These are phyloP conservation scores for Podaxis rugospora DNA, from an alignment of 768 basidiomycete species.

Conservation along the genomic window DNA sequence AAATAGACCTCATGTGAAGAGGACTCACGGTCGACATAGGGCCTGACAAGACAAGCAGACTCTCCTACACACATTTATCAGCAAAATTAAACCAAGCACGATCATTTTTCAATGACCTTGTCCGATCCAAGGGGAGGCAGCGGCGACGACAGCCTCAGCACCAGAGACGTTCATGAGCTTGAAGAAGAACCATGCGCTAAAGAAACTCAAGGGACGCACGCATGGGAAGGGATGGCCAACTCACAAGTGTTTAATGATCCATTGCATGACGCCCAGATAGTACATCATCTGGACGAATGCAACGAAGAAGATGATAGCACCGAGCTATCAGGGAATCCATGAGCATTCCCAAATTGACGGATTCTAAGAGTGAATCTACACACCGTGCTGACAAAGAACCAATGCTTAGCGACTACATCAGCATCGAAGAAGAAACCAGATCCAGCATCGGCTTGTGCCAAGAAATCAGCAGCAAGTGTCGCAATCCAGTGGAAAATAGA, in stretches of 20 bases:
- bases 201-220: background rate
- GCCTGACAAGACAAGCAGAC: constrained; percentile 79
- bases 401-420: constrained; percentile 59
- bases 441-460: constrained; percentile 62
- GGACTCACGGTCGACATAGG: constrained; percentile 63
- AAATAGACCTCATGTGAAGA: background rate
- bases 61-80: constrained; percentile 37
- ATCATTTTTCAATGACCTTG: constrained; percentile 43
- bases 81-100: background rate
- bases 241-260: constrained; percentile 83
- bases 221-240: constrained; percentile 19
- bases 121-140: constrained; percentile 91
- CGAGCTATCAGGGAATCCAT: constrained; percentile 36
- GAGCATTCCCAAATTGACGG: background rate
- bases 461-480: constrained; percentile 73
- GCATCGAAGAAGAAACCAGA: constrained; percentile 81
- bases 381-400: constrained; percentile 84
- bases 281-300: constrained; percentile 91
- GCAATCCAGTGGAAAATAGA: constrained; percentile 84
- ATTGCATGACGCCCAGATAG: constrained; percentile 90
- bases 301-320: constrained; percentile 90
- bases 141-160: constrained; percentile 89
- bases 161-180: constrained; percentile 91
- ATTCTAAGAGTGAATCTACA: constrained; percentile 18
- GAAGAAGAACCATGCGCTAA: constrained; percentile 89